Conservation (phyloP, 1,284 basidiomycete genomes). For the Inonotus hispidus region DNA sequence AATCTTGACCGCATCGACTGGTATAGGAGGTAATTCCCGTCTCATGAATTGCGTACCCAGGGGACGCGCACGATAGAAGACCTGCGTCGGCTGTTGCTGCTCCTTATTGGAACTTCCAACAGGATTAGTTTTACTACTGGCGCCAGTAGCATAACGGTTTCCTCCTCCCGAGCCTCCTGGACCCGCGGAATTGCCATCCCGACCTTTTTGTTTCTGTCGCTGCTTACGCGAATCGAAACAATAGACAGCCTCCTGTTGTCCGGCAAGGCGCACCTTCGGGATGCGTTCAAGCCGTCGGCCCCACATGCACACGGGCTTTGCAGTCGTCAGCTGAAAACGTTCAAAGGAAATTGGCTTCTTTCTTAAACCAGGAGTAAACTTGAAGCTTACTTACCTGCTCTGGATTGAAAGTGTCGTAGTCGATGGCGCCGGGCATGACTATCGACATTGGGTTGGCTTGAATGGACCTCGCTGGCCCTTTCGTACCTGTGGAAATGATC, state of each 20-base stretch:
- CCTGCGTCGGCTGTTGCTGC: constrained; percentile 1
- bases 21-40: background rate
- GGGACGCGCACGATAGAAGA: constrained; percentile 5
- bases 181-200: background rate
- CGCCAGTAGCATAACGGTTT: too few species aligned
- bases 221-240: constrained; percentile 18
- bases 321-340: constrained; percentile 8
- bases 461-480: background rate
- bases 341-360: background rate
- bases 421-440: constrained; percentile 5
- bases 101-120: background rate
- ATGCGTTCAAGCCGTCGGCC: constrained; percentile 18
- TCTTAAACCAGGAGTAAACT: background rate
- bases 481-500: background rate
- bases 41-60: background rate
- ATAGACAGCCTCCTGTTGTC: constrained; percentile 18
- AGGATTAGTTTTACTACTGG: too few species aligned
- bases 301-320: constrained; percentile 18
- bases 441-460: background rate
- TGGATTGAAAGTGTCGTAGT: constrained; percentile 6
- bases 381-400: background rate
- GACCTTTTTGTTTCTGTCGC: constrained; percentile 11
- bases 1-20: constrained; percentile 5
- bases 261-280: constrained; percentile 18
- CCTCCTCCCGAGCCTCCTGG: too few species aligned